Conservation (phyloP, 345 rosid genomes). For the Odontarrhena argentea region DNA sequence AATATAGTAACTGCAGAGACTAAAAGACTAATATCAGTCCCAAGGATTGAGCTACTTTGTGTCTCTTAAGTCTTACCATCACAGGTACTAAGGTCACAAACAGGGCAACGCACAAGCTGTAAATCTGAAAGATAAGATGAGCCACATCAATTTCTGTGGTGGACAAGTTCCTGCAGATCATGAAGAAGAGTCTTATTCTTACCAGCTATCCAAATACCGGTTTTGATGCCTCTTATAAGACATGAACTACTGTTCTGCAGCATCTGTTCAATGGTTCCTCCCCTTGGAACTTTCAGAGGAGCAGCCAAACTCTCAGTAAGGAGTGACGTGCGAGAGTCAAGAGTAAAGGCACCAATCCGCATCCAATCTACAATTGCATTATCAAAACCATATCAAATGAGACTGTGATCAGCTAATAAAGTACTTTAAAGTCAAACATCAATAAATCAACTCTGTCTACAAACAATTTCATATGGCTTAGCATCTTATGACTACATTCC, state of each 20-base stretch:
- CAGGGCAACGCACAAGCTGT: constrained; percentile 97
- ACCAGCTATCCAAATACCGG: constrained; percentile 97
- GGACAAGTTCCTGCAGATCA: neutral
- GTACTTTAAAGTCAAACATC: constrained; percentile 8
- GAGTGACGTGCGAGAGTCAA: constrained; percentile 63
- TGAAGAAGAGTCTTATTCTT: constrained; percentile 26
- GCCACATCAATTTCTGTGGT: neutral
- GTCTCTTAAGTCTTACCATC: constrained; percentile 54
- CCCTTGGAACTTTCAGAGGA: constrained; percentile 50
- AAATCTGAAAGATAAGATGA: constrained; percentile 60
- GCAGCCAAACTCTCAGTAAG: constrained; percentile 59
- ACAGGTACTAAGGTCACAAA: constrained; percentile 79
- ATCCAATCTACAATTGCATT: constrained; percentile 74
- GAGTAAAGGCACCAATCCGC: constrained; percentile 85
- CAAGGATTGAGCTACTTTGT: neutral
- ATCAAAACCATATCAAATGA: constrained; percentile 13
- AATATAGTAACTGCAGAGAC: constrained; percentile 11
- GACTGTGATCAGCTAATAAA: constrained; percentile 1
- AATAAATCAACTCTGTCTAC: neutral
- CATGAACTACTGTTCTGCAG: constrained; percentile 56
- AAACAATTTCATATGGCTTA: constrained; percentile 1
- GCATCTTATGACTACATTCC: neutral
- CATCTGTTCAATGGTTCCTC: constrained; percentile 45
- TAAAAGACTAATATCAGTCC: neutral
- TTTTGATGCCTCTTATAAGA: constrained; percentile 60